Base-by-base conservation (phyloP, 179 eudicot genomes). In the Amaranthus tricolor region DNA sequence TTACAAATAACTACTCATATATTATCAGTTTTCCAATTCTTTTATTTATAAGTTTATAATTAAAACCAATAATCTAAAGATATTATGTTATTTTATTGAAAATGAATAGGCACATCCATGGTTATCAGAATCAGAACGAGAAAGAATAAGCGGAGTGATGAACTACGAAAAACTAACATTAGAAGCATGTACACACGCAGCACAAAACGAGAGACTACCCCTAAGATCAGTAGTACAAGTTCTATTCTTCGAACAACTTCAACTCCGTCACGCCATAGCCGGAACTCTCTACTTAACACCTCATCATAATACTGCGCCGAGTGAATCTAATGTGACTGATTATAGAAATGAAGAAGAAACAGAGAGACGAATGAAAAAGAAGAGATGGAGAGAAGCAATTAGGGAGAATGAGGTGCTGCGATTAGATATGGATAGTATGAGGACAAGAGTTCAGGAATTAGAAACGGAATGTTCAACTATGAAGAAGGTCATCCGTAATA, bases 111-210 rank as follows among this genome's bases (percentile, higher is more conserved):
- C 99, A 43, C 98, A 93, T 93, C 86, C 93, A 19, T 85, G 91
- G 93, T 77, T 91, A 68, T 60, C 89, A 9, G 97, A 95, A 74
- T 78, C 62, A 13, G 98, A 93, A 1, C 80, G 96, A 8, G 99
- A 93, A 84, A 88, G 79, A 74, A 82, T 95, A 3, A 82, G 89
- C 71, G 87, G 97, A 45, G 81, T 89, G 53, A 85, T 95, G 89
- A 91, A 95, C 81, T 92, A 89, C 78, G 92, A 89, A 82, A 95
- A 95, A 80, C 93, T 95, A 45, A 93, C 99, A 45, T 64, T 95
- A n/a, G 99, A 95, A 74, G 99, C 99, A 12, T 95, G 98, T 88
- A 89, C 99, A 16, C 99, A 95, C 81, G 99, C 98, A 0, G 97
- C 99, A 0, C 98, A 95, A 77, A 95, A 95, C 78, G 98, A 93